phyloP scores from a whole-genome alignment of 1,139 yeast species.

The Kurtzmaniella quercitrusa region DNA sequence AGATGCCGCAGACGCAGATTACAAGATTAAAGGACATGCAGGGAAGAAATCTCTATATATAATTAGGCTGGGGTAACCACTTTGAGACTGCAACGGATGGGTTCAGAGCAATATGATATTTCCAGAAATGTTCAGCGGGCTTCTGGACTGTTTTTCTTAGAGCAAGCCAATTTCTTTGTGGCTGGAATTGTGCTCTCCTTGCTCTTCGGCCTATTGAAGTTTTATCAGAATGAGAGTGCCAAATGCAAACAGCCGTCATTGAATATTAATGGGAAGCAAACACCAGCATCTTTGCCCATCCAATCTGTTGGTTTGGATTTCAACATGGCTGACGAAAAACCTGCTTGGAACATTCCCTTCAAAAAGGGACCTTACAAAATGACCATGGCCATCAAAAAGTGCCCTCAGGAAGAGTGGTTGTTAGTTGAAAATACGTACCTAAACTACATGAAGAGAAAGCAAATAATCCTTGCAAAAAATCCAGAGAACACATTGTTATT shows the following conservation, averaged over 20 bases:
- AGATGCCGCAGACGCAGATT: too few species aligned
- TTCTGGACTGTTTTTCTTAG: not conserved
- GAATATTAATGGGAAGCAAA: not conserved
- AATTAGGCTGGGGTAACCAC: too few species aligned
- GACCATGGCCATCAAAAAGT: conserved; percentile 33
- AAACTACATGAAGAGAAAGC: conserved; percentile 19
- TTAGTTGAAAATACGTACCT: conserved; percentile 34
- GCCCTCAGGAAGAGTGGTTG: conserved; percentile 35
- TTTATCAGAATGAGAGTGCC: not conserved
- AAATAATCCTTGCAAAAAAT: conserved; percentile 14
- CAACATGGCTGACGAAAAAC: not conserved
- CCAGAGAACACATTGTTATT: conserved; percentile 18
- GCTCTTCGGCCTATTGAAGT: not conserved
- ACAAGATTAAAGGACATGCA: too few species aligned
- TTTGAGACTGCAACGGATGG: too few species aligned
- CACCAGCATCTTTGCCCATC: not conserved
- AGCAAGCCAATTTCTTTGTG: not conserved
- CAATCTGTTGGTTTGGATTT: not conserved
- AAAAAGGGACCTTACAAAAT: conserved; percentile 23
- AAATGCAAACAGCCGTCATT: not conserved
- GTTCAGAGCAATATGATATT: not conserved
- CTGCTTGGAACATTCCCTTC: not conserved
- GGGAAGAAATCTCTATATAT: too few species aligned
- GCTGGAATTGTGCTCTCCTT: not conserved
- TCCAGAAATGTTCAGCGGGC: not conserved